Percentiles rank a stretch among this genome's conserved stretches.
phyloP scores from a whole-genome alignment of 2,329 filamentous ascomycete genomes.

The Pseudogymnoascus pannorum region DNA sequence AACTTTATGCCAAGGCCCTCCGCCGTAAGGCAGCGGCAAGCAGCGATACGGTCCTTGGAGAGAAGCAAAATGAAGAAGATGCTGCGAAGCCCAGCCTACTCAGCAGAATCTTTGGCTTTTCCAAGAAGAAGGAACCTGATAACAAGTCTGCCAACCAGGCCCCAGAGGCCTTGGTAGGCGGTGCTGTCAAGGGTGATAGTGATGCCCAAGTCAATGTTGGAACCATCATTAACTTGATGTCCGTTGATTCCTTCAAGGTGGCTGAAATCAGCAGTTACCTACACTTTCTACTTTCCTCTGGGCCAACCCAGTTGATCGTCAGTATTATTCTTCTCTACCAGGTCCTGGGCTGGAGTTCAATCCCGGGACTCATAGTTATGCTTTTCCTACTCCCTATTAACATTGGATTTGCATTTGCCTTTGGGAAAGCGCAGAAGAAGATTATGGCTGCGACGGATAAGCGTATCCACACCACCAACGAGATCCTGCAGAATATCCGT shows the following conservation, averaged over 20 bases:
- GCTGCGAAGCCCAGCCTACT: conserved; percentile 36
- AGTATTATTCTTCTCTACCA: conserved; percentile 77
- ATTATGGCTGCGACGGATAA: conserved; percentile 93
- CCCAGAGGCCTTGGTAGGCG: conserved; percentile 29
- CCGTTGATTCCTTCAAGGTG: conserved; percentile 98
- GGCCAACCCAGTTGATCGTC: conserved; percentile 79
- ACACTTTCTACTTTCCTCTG: conserved; percentile 89
- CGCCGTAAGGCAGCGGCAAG: conserved; percentile 80
- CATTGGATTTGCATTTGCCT: conserved; percentile 77
- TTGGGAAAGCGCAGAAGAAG: conserved; percentile 77
- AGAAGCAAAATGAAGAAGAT: conserved; percentile 39
- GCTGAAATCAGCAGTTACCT: conserved; percentile 90
- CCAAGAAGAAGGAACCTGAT: conserved; percentile 45
- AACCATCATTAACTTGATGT: conserved; percentile 99
- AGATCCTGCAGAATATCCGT: conserved; percentile 92
- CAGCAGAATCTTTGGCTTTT: conserved; percentile 50
- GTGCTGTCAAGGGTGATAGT: conserved; percentile 31
- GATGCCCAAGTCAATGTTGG: conserved; percentile 84
- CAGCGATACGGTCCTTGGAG: conserved; percentile 64
- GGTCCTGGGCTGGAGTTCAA: conserved; percentile 86
- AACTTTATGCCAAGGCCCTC: conserved; percentile 93
- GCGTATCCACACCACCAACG: conserved; percentile 92
- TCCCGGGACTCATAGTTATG: conserved; percentile 91
- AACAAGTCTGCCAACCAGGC: conserved; percentile 33
- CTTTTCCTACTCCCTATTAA: conserved; percentile 81